Percentiles rank a stretch among this genome's conserved stretches.
These are phyloP conservation scores for Funneliformis caledonium DNA, from an alignment of 371 early-diverging fungal species.

Conservation along the genomic window DNA sequence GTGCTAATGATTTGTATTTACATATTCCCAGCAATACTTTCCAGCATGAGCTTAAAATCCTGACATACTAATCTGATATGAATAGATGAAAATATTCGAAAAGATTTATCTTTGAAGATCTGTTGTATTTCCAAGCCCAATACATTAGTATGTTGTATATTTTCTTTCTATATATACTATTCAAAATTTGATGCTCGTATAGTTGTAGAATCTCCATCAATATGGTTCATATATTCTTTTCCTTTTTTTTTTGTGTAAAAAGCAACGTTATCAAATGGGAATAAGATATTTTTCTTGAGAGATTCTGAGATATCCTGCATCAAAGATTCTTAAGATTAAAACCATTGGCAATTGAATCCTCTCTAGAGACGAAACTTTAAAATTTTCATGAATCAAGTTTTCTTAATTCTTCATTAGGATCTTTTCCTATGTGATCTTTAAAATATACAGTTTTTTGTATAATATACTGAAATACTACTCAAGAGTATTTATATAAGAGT, in stretches of 20 bases:
- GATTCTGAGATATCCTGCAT: background rate
- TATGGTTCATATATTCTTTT: constrained; percentile 26
- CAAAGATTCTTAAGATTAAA: constrained; percentile 18
- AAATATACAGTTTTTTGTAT: background rate
- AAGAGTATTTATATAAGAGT: background rate
- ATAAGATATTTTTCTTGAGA: constrained; percentile 23
- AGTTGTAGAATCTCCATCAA: no score
- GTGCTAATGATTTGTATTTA: no score
- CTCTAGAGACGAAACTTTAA: no score
- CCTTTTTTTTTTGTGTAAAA: background rate
- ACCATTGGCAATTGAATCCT: background rate
- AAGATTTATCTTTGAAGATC: no score
- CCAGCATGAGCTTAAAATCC: no score
- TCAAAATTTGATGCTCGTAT: constrained; percentile 23
- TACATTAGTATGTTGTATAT: constrained; percentile 26
- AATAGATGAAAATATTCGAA: no score
- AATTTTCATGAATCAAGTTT: background rate
- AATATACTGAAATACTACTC: background rate
- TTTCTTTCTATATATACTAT: constrained; percentile 32
- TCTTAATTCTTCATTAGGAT: constrained; percentile 30
- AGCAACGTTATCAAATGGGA: constrained; percentile 6
- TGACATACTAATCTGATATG: no score
- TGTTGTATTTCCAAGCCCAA: no score
- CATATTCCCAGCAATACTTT: no score
- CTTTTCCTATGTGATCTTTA: background rate